Evolutionary conservation across 768 basidiomycete species (phyloP).

Genomic region (Zangia roseola): DNA sequence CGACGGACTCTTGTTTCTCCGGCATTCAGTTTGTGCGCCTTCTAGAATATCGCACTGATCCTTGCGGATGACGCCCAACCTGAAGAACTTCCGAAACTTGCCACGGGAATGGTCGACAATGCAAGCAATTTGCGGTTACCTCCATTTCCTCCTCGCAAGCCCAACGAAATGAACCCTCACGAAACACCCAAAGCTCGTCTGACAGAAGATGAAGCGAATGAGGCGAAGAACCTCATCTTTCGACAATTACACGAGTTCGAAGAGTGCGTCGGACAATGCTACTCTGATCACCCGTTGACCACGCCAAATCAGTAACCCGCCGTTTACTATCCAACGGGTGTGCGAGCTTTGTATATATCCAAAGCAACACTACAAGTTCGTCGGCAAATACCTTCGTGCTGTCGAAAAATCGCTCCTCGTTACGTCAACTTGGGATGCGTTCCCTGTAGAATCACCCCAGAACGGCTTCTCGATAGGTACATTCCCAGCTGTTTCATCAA

Average conservation of each 20-base stretch:
- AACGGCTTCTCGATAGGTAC: constrained; percentile 28
- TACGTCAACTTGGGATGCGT: constrained; percentile 75
- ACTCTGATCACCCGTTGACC: constrained; percentile 4
- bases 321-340: constrained; percentile 88
- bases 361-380: constrained; percentile 64
- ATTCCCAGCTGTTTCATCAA: constrained; percentile 44
- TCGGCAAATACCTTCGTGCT: constrained; percentile 88
- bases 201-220: constrained; percentile 57
- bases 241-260: constrained; percentile 73
- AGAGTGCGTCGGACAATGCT: constrained; percentile 44
- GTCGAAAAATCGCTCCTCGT: constrained; percentile 81
- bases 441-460: constrained; percentile 46
- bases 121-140: constrained; percentile 67
- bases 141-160: constrained; percentile 66
- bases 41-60: constrained; percentile 52
- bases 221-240: constrained; percentile 56
- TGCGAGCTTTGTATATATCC: constrained; percentile 79
- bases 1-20: neutral
- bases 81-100: constrained; percentile 43
- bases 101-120: constrained; percentile 27
- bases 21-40: neutral
- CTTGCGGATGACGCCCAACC: constrained; percentile 37
- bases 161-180: constrained; percentile 46
- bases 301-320: constrained; percentile 46
- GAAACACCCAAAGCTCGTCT: constrained; percentile 59